Evolutionary conservation across 345 rosid species (phyloP).

Genomic region (Hibiscus mutabilis): DNA sequence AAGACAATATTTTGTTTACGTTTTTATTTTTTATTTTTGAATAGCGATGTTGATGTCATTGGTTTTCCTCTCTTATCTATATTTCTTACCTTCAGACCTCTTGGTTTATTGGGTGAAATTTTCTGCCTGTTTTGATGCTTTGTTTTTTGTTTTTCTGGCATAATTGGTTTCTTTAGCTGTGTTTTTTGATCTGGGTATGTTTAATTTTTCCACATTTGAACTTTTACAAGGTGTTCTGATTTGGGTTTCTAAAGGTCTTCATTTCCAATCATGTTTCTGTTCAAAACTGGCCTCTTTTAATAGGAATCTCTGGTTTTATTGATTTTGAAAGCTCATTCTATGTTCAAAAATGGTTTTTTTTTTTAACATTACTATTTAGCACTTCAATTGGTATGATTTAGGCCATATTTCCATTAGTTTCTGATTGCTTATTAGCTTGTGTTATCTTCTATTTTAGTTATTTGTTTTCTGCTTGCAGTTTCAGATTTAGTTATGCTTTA

Average conservation of each 20-base stretch:
- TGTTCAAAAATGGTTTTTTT: not conserved
- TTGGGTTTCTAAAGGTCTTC: conserved; percentile 4
- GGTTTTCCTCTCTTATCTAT: not conserved
- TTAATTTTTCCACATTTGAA: not conserved
- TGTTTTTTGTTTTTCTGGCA: not conserved
- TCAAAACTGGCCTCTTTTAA: not conserved
- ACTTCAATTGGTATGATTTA: not conserved
- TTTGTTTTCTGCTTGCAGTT: not conserved
- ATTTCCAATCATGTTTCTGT: conserved; percentile 8
- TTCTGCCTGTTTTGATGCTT: not conserved
- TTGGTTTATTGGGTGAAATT: conserved; percentile 1
- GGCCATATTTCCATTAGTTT: not conserved
- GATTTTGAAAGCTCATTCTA: not conserved
- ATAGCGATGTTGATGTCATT: not conserved
- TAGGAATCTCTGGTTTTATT: not conserved
- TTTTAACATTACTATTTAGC: not conserved
- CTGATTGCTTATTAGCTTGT: not conserved
- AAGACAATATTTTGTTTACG: not conserved
- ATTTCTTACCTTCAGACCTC: not conserved
- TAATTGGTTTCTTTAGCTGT: not conserved
- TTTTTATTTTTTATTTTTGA: not conserved
- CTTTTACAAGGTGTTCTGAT: not conserved
- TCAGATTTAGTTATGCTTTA: conserved; percentile 1
- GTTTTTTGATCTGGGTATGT: conserved; percentile 8
- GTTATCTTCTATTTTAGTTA: not conserved